Base-by-base conservation (phyloP, 225 moss, liverwort and hornwort genomes). In the Bryoerythrophyllum caledonicum region DNA sequence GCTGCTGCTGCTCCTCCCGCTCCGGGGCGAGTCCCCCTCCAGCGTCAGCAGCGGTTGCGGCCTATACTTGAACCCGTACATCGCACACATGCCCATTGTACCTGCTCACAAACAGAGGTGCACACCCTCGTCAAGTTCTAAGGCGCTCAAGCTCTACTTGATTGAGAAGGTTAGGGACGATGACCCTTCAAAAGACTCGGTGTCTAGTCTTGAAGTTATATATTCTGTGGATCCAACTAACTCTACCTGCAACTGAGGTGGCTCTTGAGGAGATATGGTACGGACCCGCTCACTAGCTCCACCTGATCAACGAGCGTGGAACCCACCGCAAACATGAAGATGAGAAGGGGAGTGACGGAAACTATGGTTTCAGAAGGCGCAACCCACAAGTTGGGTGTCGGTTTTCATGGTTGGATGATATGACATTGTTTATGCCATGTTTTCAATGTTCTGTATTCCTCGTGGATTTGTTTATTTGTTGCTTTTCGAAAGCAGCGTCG, bases 21-120 rank as follows among this genome's bases (percentile, higher is more conserved):
- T 80, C 14, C 78, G 52, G 4, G 74, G 74, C 6, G 82, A 76
- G 20, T 70, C 64, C 63, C 7, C 54, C 27, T 77, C 80, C 62
- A 35, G 62, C 16, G 77, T 26, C 25, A 71, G 48, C 71, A 80
- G 10, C 40, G 63, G 65, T 21, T 60, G 59, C 30, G 61, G 53
- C 3, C 44, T 68, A 48, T 76, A 83, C 68, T 73, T 85, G 79
- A 81, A 72, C 43, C 40, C 61, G 34, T 80, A 82, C 63, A 86
- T 59, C 11, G 69, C 74, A 27, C 86, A 87, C 86, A 87, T 87
- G 73, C 83, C 86, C 86, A 87, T 87, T 2, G 48, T 6, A 14
- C 44, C 44, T 13, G 44, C 44, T 44, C 44, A 13, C 44, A 44
- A 13, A 19, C 48, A 14, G 15, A 44, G 3, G 43, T 14, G 4